These are phyloP conservation scores for Thalia dealbata DNA, from an alignment of 176 grass and related monocot species.

Conservation along the genomic window DNA sequence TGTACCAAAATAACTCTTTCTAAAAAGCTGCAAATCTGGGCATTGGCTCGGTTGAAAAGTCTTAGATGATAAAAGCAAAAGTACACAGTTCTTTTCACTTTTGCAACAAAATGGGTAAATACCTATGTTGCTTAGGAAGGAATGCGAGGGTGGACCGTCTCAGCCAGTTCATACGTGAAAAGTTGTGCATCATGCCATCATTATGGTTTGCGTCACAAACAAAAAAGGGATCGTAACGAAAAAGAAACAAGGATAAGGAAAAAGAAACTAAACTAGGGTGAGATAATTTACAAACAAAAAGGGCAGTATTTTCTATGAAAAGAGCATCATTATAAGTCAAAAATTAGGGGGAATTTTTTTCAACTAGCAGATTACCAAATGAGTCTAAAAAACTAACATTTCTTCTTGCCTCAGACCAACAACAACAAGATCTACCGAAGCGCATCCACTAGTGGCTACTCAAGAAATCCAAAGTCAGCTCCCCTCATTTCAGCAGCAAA, in stretches of 20 bases:
- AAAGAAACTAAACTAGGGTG: neutral
- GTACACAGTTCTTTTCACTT: neutral
- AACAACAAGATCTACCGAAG: neutral
- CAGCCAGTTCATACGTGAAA: neutral
- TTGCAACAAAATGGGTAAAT: slow-evolving; percentile 1
- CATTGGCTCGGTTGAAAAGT: neutral
- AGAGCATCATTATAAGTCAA: neutral
- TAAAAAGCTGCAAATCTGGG: neutral
- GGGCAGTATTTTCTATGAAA: neutral
- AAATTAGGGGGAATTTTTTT: too few species aligned
- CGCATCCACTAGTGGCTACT: neutral
- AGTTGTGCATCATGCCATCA: neutral
- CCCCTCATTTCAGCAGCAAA: neutral
- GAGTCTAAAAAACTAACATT: neutral
- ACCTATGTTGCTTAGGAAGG: neutral
- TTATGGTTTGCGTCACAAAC: neutral
- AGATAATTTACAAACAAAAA: neutral
- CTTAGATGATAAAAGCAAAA: neutral
- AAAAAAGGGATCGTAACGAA: neutral
- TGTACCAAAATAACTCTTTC: neutral
- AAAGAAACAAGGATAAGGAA: neutral
- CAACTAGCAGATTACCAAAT: neutral
- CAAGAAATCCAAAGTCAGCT: neutral
- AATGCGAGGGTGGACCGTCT: neutral
- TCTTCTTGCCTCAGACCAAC: neutral